Percentiles rank a stretch among this genome's conserved stretches.
phyloP scores from a whole-genome alignment of 768 basidiomycete species.

The Suillus plorans region DNA sequence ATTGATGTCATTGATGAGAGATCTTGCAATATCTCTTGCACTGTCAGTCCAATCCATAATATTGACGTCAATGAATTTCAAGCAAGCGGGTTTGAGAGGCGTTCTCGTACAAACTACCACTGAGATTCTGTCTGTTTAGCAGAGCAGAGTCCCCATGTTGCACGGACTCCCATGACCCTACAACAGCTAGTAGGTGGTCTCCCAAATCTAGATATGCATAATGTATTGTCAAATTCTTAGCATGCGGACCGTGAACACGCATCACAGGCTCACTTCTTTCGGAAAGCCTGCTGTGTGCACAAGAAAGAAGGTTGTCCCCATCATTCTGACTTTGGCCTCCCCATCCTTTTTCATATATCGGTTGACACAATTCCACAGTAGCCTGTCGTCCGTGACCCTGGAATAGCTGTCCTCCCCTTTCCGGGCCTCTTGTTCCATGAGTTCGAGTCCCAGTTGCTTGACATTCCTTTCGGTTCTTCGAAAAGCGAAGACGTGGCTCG shows the following conservation, averaged over 20 bases:
- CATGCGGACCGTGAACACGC: background rate
- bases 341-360: conserved; percentile 50
- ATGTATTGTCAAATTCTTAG: background rate
- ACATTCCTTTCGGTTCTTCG: no score
- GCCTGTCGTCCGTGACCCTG: conserved; percentile 18
- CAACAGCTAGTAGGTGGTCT: conserved; percentile 60
- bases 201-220: conserved; percentile 61
- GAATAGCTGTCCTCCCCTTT: no score
- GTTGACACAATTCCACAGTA: conserved; percentile 72
- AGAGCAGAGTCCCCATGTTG: no score
- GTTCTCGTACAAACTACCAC: no score
- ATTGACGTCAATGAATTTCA: no score
- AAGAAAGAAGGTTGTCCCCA: conserved; percentile 68
- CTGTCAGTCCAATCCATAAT: conserved; percentile 61
- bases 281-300: conserved; percentile 84
- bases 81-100: background rate
- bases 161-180: conserved; percentile 26
- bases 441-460: no score
- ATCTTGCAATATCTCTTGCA: conserved; percentile 73
- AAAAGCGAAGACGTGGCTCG: no score
- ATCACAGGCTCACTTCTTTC: conserved; percentile 63
- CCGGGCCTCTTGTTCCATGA: no score
- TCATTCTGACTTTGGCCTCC: conserved; percentile 15
- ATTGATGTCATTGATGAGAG: conserved; percentile 57
- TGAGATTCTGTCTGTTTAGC: no score